Evolutionary conservation across 805 yeast species (phyloP).

Genomic region (Candida germanica): DNA sequence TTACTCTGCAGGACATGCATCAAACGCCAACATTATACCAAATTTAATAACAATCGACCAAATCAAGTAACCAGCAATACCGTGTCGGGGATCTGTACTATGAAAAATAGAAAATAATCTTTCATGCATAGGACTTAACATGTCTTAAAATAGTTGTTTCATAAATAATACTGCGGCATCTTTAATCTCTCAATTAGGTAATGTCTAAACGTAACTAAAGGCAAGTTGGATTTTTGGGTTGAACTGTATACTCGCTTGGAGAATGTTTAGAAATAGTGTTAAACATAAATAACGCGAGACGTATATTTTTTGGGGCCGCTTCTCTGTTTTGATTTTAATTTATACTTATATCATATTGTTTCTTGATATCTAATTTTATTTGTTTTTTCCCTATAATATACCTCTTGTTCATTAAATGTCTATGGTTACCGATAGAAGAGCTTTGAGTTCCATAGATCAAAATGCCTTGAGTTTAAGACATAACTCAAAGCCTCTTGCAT

Average conservation of each 20-base stretch:
- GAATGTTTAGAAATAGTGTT: constrained; percentile 2
- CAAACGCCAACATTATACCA: too few species aligned
- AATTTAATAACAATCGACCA: too few species aligned
- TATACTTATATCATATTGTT: constrained; percentile 5
- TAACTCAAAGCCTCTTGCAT: constrained; percentile 3
- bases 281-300: constrained; percentile 8
- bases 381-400: not conserved
- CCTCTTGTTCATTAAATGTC: constrained; percentile 3
- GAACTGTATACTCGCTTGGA: not conserved
- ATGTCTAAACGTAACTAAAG: not conserved
- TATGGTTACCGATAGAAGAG: constrained; percentile 10
- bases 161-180: not conserved
- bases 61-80: not conserved
- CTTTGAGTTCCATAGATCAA: constrained; percentile 8
- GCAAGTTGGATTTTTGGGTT: not conserved
- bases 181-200: not conserved
- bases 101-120: too few species aligned
- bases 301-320: constrained; percentile 1
- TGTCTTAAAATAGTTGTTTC: not conserved
- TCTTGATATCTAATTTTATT: not conserved
- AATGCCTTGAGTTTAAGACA: constrained; percentile 2
- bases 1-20: too few species aligned
- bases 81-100: not conserved
- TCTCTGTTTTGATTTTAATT: constrained; percentile 7
- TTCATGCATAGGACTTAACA: too few species aligned